These are phyloP conservation scores for Phytophthora quininea DNA, from an alignment of 352 stramenopile species.

Conservation along the genomic window DNA sequence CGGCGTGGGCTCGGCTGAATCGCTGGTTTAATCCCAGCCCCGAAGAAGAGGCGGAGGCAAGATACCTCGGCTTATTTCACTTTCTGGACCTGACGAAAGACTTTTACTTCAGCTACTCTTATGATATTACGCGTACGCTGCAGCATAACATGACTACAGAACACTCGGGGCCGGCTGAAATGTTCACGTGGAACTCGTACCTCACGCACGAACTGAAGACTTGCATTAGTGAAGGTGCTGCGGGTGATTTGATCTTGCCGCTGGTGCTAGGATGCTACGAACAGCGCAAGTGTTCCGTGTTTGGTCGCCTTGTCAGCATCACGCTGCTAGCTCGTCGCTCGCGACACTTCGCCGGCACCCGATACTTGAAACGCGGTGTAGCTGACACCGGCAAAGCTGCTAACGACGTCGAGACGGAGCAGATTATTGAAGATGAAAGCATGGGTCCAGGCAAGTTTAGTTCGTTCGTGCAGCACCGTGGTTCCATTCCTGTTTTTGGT, in stretches of 20 bases:
- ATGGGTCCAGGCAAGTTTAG: constrained; percentile 94
- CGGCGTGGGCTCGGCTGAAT: constrained; percentile 73
- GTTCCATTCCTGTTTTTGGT: constrained; percentile 99
- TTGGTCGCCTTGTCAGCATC: constrained; percentile 95
- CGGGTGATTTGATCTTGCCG: constrained; percentile 89
- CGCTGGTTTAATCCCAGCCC: constrained; percentile 85
- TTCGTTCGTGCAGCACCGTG: constrained; percentile 97
- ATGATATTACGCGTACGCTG: constrained; percentile 97
- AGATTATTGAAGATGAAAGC: constrained; percentile 93
- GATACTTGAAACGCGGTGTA: constrained; percentile 97
- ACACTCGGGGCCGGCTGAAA: constrained; percentile 87
- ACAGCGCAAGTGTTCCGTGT: constrained; percentile 96
- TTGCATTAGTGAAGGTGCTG: constrained; percentile 84
- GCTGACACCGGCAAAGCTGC: constrained; percentile 98
- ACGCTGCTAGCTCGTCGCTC: constrained; percentile 96
- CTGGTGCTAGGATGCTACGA: constrained; percentile 96
- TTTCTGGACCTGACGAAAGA: constrained; percentile 99
- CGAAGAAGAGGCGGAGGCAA: constrained; percentile 83
- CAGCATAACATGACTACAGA: constrained; percentile 97
- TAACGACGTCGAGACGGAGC: constrained; percentile 99
- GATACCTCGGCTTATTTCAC: constrained; percentile 97
- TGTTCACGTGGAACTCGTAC: constrained; percentile 98
- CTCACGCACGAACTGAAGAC: constrained; percentile 92
- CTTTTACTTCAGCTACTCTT: constrained; percentile 99
- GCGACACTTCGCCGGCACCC: constrained; percentile 98